phyloP scores from a whole-genome alignment of 352 stramenopile species.

The Phytopythium vexans region DNA sequence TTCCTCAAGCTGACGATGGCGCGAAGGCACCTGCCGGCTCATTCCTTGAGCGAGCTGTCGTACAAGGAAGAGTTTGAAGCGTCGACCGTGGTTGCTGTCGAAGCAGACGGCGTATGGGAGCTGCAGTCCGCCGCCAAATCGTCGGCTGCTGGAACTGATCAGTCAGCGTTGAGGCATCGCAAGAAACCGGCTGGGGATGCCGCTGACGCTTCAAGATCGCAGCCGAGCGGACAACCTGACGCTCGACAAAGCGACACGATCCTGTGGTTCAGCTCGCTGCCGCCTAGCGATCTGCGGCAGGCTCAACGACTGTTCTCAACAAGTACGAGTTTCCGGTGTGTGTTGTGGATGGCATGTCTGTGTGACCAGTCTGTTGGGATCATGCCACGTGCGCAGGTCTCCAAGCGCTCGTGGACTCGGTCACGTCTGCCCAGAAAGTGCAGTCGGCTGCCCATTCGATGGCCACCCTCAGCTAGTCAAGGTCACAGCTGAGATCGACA shows the following conservation, averaged over 20 bases:
- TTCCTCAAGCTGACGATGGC: slow-evolving; percentile 74
- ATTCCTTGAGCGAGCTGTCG: slow-evolving; percentile 56
- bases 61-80: slow-evolving; percentile 60
- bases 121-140: slow-evolving; percentile 2
- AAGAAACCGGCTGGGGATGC: slow-evolving; percentile 1
- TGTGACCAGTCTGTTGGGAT: neutral
- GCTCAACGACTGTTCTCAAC: slow-evolving; percentile 57
- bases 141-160: too few relatives aligned
- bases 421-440: slow-evolving; percentile 22
- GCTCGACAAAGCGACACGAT: slow-evolving; percentile 23
- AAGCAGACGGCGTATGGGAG: slow-evolving; percentile 18
- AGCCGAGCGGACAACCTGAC: neutral
- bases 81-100: slow-evolving; percentile 13
- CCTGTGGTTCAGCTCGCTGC: slow-evolving; percentile 77
- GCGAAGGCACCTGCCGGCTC: slow-evolving; percentile 37
- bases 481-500: too few relatives aligned
- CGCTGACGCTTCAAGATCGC: neutral
- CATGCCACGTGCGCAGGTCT: slow-evolving; percentile 14
- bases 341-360: neutral
- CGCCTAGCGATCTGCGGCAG: slow-evolving; percentile 54
- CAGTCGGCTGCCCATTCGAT: slow-evolving; percentile 9
- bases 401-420: slow-evolving; percentile 32
- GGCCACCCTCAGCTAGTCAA: too few relatives aligned
- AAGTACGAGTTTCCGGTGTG: slow-evolving; percentile 22
- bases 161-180: neutral